phyloP scores from a whole-genome alignment of 345 rosid species.

The Cardamine resedifolia region DNA sequence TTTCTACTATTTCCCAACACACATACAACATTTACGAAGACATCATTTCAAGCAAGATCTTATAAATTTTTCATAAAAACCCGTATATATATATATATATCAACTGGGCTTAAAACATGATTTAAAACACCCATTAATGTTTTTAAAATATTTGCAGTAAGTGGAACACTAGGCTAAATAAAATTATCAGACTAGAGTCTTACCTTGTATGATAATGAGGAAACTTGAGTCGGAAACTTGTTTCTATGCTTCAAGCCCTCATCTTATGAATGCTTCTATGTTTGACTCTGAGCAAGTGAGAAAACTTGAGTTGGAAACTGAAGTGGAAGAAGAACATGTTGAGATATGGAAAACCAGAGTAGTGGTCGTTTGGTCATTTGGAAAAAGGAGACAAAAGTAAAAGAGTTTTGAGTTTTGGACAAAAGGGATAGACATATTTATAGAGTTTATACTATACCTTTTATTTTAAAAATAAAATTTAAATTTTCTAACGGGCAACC shows the following conservation, averaged over 20 bases:
- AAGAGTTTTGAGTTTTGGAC: not conserved
- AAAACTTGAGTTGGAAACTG: not conserved
- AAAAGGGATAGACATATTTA: not conserved
- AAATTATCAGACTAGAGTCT: not conserved
- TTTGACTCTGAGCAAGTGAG: not conserved
- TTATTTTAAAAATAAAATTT: not conserved
- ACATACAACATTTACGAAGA: not conserved
- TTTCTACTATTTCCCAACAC: too few relatives aligned
- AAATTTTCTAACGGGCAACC: not conserved
- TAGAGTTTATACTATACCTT: not conserved
- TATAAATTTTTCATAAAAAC: not conserved
- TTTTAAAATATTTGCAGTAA: not conserved
- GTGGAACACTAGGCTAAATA: not conserved
- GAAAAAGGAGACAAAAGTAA: not conserved
- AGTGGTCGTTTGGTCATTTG: not conserved
- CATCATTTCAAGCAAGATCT: not conserved
- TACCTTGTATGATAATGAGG: not conserved
- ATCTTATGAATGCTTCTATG: not conserved
- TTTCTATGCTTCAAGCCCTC: not conserved
- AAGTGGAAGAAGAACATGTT: not conserved
- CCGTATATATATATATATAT: not conserved
- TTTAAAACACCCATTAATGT: not conserved
- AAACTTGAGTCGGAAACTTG: not conserved
- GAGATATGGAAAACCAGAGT: not conserved
- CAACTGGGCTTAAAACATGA: not conserved